Percentiles rank a stretch among this genome's conserved stretches.
These are phyloP conservation scores for Larix kaempferi DNA, from an alignment of 75 land plant genomes.

Conservation along the genomic window DNA sequence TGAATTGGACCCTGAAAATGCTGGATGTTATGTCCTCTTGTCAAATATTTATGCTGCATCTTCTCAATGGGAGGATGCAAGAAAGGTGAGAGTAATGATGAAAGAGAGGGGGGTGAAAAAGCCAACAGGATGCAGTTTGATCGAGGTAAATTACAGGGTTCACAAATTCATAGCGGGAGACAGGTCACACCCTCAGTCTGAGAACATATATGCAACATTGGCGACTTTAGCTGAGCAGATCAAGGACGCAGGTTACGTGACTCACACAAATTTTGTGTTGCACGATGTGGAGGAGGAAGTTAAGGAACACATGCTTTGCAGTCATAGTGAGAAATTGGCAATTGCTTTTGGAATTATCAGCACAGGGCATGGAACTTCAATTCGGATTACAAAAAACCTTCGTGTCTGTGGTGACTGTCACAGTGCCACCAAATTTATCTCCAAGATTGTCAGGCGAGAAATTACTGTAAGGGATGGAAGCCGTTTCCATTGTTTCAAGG, in stretches of 20 bases:
- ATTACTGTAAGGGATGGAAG: constrained; percentile 7
- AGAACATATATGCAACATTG: constrained; percentile 4
- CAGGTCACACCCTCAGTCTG: constrained; percentile 14
- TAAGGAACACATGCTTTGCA: constrained; percentile 13
- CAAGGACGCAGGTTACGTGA: constrained; percentile 10
- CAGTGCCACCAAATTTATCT: constrained; percentile 14
- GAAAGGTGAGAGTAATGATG: constrained; percentile 6
- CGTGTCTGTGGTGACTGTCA: constrained; percentile 15
- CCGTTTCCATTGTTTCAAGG: constrained; percentile 13
- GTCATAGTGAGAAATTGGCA: constrained; percentile 19
- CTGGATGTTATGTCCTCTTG: constrained; percentile 14
- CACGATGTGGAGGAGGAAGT: constrained; percentile 5
- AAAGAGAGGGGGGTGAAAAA: constrained; percentile 5
- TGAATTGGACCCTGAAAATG: constrained; percentile 12
- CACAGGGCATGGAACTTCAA: constrained; percentile 10
- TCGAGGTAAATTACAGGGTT: constrained; percentile 12
- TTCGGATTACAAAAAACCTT: constrained; percentile 15
- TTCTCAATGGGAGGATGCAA: constrained; percentile 1
- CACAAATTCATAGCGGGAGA: constrained; percentile 14
- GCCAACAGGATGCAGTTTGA: constrained; percentile 7
- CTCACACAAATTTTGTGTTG: constrained; percentile 6
- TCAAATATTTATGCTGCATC: constrained; percentile 22
- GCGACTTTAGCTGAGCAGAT: neutral
- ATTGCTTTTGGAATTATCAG: constrained; percentile 15
- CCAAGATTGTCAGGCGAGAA: constrained; percentile 10